Evolutionary conservation across 805 yeast genomes (phyloP).

Genomic region (Cephaloascus fragrans): DNA sequence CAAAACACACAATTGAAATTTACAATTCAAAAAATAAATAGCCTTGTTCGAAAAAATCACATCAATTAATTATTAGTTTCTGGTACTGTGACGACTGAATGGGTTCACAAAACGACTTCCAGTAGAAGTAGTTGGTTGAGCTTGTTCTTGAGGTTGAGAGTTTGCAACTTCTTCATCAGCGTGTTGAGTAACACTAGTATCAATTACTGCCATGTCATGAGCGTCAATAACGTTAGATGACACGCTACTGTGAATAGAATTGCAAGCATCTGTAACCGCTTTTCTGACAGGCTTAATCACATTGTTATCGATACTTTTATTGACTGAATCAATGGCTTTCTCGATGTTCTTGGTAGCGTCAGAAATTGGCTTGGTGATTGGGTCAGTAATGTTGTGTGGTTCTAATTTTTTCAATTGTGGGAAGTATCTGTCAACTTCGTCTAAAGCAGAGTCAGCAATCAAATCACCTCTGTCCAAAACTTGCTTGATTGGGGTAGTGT

Average conservation of each 20-base stretch:
- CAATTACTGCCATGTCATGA: not conserved
- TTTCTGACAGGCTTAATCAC: constrained; percentile 39
- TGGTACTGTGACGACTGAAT: not conserved
- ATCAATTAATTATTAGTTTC: too few relatives aligned
- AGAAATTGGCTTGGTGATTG: constrained; percentile 42
- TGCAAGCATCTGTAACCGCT: constrained; percentile 37
- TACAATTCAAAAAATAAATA: too few relatives aligned
- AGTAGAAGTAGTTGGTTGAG: not conserved
- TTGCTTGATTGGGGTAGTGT: constrained; percentile 28
- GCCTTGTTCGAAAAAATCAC: too few relatives aligned
- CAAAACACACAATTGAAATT: too few relatives aligned
- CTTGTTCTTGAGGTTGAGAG: not conserved
- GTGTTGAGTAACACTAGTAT: not conserved
- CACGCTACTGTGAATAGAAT: constrained; percentile 5
- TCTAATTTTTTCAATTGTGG: constrained; percentile 54
- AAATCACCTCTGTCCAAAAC: constrained; percentile 40
- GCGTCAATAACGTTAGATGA: not conserved
- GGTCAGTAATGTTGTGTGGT: constrained; percentile 35
- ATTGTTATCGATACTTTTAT: constrained; percentile 12
- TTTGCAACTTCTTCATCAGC: not conserved
- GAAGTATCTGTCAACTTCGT: constrained; percentile 41
- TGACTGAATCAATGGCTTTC: constrained; percentile 19
- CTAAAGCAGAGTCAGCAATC: constrained; percentile 44
- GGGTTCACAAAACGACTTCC: not conserved
- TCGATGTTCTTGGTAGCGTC: constrained; percentile 29